Evolutionary conservation across 257 asterid species (phyloP).

Genomic region (Primulina eburnea): DNA sequence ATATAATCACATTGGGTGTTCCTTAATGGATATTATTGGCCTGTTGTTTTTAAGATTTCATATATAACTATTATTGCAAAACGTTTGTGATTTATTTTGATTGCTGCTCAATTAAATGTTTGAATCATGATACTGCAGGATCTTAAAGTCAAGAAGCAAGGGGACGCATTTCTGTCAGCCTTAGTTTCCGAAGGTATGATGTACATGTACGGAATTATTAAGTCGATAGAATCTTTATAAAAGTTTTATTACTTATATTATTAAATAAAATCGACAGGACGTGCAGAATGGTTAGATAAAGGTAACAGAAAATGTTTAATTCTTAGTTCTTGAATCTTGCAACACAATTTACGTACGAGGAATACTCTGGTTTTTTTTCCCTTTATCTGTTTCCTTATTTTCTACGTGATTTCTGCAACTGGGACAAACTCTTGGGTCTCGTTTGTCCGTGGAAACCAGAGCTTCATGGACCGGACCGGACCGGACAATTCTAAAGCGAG

Average conservation of each 20-base stretch:
- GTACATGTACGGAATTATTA: neutral
- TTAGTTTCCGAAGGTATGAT: constrained; percentile 72
- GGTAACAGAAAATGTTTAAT: constrained; percentile 66
- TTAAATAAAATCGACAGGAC: constrained; percentile 45
- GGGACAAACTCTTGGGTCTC: neutral
- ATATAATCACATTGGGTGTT: too few relatives aligned
- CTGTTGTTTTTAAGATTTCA: too few relatives aligned
- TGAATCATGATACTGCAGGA: constrained; percentile 55
- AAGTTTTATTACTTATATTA: constrained; percentile 13
- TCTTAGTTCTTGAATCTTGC: constrained; percentile 7
- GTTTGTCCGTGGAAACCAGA: constrained; percentile 38
- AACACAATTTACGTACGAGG: neutral
- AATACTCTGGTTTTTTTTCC: neutral
- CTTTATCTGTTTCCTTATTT: neutral
- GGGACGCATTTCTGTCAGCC: constrained; percentile 79
- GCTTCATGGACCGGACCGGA: constrained; percentile 86
- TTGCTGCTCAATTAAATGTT: constrained; percentile 1
- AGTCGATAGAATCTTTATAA: neutral
- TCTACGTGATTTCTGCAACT: neutral
- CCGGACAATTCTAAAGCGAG: constrained; percentile 68
- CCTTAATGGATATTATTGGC: too few relatives aligned
- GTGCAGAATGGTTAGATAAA: constrained; percentile 95
- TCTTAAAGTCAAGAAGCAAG: constrained; percentile 92
- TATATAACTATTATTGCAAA: too few relatives aligned
- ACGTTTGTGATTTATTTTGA: too few relatives aligned